These are phyloP conservation scores for Termitomyces sp. DNA, from an alignment of 768 basidiomycete species.

Conservation along the genomic window DNA sequence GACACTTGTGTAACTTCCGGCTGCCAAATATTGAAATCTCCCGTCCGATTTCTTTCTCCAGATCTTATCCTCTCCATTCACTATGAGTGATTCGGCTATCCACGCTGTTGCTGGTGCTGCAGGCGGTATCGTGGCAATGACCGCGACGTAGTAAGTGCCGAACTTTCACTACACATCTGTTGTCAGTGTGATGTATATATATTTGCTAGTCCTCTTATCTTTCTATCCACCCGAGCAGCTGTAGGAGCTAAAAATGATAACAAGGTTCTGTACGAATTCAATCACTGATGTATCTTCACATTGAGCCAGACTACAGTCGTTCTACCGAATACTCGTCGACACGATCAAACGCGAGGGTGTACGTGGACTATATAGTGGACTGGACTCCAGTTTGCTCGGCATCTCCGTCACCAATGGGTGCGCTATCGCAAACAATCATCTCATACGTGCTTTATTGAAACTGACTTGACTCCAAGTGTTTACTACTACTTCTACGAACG, in stretches of 20 bases:
- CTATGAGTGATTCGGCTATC: slow-evolving; percentile 73
- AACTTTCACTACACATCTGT: slow-evolving; percentile 20
- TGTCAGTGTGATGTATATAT: not conserved
- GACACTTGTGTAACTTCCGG: slow-evolving; percentile 5
- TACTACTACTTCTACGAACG: slow-evolving; percentile 93
- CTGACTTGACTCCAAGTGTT: slow-evolving; percentile 40
- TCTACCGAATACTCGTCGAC: slow-evolving; percentile 62
- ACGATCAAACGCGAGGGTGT: slow-evolving; percentile 83
- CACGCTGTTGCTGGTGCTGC: slow-evolving; percentile 87
- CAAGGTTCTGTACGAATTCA: not conserved
- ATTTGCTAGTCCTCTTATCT: slow-evolving; percentile 72
- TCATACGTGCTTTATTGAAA: not conserved
- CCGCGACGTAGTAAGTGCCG: slow-evolving; percentile 69
- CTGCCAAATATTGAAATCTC: not conserved
- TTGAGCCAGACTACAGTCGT: slow-evolving; percentile 35
- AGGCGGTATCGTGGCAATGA: slow-evolving; percentile 89
- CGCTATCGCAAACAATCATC: slow-evolving; percentile 10
- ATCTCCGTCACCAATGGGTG: slow-evolving; percentile 93
- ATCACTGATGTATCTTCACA: not conserved
- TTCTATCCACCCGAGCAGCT: slow-evolving; percentile 89
- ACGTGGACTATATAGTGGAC: slow-evolving; percentile 79
- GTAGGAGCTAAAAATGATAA: slow-evolving; percentile 78
- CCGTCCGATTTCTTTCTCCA: not conserved
- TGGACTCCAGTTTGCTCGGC: slow-evolving; percentile 80
- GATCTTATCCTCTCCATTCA: slow-evolving; percentile 1